Percentiles rank a stretch among this genome's conserved stretches.
Evolutionary conservation across 2,329 filamentous ascomycete species (phyloP).

Genomic region (Hyphodiscus sp.): DNA sequence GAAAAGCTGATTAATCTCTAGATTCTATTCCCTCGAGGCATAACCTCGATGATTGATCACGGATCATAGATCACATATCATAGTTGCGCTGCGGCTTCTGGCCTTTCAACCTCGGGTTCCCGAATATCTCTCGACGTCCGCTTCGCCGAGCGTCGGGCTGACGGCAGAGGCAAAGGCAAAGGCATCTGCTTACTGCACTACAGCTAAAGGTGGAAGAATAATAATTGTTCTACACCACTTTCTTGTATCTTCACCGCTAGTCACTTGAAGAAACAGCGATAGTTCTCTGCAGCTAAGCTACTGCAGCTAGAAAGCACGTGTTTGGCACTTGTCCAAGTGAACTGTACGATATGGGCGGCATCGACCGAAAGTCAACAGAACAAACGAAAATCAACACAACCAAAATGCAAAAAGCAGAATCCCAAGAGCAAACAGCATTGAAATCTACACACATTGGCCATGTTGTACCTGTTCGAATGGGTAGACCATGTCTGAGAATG

Average conservation of each 20-base stretch:
- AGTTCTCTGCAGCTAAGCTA: neutral
- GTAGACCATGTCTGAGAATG: neutral
- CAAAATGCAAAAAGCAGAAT: neutral
- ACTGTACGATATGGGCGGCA: neutral
- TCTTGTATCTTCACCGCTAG: neutral
- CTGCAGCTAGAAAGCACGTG: neutral
- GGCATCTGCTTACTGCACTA: neutral
- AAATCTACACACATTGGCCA: neutral
- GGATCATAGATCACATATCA: too few species aligned
- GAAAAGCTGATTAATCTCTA: neutral
- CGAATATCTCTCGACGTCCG: neutral
- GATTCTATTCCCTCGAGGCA: too few species aligned
- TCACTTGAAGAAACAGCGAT: neutral
- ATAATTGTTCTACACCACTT: neutral
- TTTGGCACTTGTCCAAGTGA: neutral
- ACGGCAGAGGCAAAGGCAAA: neutral
- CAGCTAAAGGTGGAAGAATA: neutral
- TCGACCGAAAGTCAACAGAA: neutral
- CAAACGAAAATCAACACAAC: neutral
- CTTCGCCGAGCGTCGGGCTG: neutral
- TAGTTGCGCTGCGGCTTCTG: neutral
- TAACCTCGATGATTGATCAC: too few species aligned
- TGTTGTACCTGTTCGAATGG: neutral
- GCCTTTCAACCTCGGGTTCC: neutral
- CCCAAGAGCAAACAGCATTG: neutral